These are phyloP conservation scores for Acer yangbiense DNA, from an alignment of 345 rosid species.

Conservation along the genomic window DNA sequence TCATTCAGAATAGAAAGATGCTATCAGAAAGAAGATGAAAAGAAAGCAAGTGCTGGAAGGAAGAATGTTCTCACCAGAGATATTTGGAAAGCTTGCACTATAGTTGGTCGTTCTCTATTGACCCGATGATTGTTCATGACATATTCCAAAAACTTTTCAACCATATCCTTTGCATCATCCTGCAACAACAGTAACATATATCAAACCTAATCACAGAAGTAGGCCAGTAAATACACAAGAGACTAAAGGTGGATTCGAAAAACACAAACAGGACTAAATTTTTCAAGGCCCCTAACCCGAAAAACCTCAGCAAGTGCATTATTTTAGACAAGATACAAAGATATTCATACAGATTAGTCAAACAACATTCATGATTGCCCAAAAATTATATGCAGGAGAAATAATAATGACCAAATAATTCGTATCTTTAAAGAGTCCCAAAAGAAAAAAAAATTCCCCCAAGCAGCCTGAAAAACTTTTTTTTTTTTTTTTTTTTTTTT, in stretches of 20 bases:
- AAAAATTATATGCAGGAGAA: background rate
- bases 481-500: background rate
- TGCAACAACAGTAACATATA: slow-evolving; percentile 39
- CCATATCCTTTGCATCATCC: slow-evolving; percentile 65
- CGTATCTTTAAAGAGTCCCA: background rate
- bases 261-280: background rate
- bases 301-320: background rate
- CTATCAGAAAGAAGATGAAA: background rate
- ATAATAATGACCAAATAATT: background rate
- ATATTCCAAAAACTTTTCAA: slow-evolving; percentile 63
- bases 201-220: slow-evolving; percentile 9
- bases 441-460: background rate
- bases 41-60: background rate
- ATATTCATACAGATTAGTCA: background rate
- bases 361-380: background rate
- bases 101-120: slow-evolving; percentile 51
- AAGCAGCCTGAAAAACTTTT: background rate
- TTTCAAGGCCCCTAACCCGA: background rate
- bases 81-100: slow-evolving; percentile 82
- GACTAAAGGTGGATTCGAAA: background rate
- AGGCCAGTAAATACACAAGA: background rate
- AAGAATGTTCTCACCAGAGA: slow-evolving; percentile 64
- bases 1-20: background rate
- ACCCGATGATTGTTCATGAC: slow-evolving; percentile 69
- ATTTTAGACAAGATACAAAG: background rate